A percentile compares a stretch with the other conserved stretches of the same genome.
Conservation (phyloP, 2,329 filamentous ascomycete species). For the Colletotrichum abscissum region DNA sequence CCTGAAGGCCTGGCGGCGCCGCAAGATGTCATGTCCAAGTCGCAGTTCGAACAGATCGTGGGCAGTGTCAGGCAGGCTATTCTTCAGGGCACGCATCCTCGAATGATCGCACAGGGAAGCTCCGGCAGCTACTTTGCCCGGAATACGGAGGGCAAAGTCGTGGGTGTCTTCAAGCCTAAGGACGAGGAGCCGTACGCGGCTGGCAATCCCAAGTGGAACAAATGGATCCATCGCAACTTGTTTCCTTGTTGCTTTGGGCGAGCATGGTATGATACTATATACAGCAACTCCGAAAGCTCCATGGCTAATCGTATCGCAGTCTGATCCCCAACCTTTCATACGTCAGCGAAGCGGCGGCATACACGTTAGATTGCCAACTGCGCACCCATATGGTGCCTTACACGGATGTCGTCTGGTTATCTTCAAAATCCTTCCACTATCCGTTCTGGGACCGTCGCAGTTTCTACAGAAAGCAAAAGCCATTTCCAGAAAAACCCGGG, state of each 20-base stretch:
- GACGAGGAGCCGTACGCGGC: slow-evolving; percentile 98
- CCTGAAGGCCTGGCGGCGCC: slow-evolving; percentile 76
- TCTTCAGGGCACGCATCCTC: slow-evolving; percentile 89
- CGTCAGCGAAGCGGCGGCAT: slow-evolving; percentile 96
- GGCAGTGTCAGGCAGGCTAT: slow-evolving; percentile 93
- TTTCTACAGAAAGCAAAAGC: slow-evolving; percentile 87
- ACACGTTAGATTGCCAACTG: slow-evolving; percentile 90
- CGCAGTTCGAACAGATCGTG: slow-evolving; percentile 88
- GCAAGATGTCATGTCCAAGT: slow-evolving; percentile 76
- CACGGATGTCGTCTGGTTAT: slow-evolving; percentile 92
- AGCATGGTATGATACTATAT: slow-evolving; percentile 73
- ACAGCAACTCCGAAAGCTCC: neutral
- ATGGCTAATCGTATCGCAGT: slow-evolving; percentile 48
- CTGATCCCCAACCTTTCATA: slow-evolving; percentile 98
- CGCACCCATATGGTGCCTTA: slow-evolving; percentile 95
- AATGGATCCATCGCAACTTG: slow-evolving; percentile 98
- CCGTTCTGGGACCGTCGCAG: slow-evolving; percentile 96
- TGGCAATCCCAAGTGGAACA: slow-evolving; percentile 98
- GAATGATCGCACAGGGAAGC: slow-evolving; percentile 96
- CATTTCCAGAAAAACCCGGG: slow-evolving; percentile 88
- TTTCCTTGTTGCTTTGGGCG: slow-evolving; percentile 98
- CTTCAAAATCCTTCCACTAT: slow-evolving; percentile 97
- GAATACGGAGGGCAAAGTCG: slow-evolving; percentile 90
- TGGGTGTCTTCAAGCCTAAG: slow-evolving; percentile 98
- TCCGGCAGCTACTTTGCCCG: slow-evolving; percentile 98